Evolutionary conservation across 768 basidiomycete species (phyloP).

Genomic region (Suillus alpinus): DNA sequence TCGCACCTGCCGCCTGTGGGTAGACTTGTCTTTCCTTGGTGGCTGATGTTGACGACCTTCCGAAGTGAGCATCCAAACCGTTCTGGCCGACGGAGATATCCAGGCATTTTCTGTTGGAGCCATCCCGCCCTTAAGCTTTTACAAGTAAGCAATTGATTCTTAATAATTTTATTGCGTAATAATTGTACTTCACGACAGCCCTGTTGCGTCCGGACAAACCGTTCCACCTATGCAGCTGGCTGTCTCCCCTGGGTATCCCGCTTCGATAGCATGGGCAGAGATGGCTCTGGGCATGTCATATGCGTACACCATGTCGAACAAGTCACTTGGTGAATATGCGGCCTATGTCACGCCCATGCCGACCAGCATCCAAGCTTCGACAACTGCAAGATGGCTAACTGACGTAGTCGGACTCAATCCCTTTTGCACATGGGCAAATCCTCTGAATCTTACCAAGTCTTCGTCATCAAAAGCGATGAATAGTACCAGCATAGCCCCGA

Average conservation of each 20-base stretch:
- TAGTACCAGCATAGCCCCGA: background rate
- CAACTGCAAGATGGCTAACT: conserved; percentile 21
- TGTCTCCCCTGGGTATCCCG: background rate
- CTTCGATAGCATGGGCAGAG: conserved; percentile 5
- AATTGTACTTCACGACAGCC: background rate
- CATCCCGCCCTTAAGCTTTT: background rate
- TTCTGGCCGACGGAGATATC: conserved; percentile 5
- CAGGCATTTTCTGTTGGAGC: conserved; percentile 3
- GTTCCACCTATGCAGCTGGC: background rate
- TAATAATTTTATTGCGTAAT: background rate
- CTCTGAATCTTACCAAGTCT: conserved; percentile 14
- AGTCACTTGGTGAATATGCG: background rate
- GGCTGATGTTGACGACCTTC: background rate
- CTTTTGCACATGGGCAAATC: conserved; percentile 19
- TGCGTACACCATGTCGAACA: background rate
- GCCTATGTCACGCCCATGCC: conserved; percentile 1
- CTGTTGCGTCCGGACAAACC: background rate
- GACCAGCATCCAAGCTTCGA: conserved; percentile 10
- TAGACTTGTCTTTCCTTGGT: background rate
- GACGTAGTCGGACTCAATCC: conserved; percentile 21
- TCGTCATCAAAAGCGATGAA: background rate
- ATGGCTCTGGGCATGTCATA: background rate
- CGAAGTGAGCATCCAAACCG: background rate
- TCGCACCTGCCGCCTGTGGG: conserved; percentile 10
- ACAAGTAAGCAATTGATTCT: background rate